Conservation (phyloP, 306 rosid genomes). For the Myrica gale region DNA sequence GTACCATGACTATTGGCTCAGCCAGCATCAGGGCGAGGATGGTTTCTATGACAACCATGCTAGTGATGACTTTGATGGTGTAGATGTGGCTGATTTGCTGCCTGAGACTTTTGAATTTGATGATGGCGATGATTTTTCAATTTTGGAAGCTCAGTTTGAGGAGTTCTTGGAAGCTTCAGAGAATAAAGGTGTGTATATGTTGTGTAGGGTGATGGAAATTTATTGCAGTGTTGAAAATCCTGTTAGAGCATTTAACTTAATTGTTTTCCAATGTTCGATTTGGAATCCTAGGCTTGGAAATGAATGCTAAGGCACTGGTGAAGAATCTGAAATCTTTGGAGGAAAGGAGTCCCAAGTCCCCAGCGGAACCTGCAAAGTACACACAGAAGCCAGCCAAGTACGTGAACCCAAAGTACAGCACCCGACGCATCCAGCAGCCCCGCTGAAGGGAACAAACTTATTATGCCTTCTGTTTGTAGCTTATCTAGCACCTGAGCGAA, state of each 20-base stretch:
- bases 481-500: slow-evolving; percentile 32
- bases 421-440: slow-evolving; percentile 41
- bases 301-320: slow-evolving; percentile 24
- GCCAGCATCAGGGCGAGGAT: slow-evolving; percentile 63
- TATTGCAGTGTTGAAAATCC: not conserved
- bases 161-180: slow-evolving; percentile 57
- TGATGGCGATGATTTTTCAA: slow-evolving; percentile 48
- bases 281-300: slow-evolving; percentile 23
- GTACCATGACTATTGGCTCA: slow-evolving; percentile 84
- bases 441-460: slow-evolving; percentile 26
- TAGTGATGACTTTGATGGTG: slow-evolving; percentile 31
- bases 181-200: slow-evolving; percentile 35
- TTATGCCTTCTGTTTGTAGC: slow-evolving; percentile 9
- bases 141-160: slow-evolving; percentile 70
- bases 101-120: slow-evolving; percentile 78
- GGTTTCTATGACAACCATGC: slow-evolving; percentile 35
- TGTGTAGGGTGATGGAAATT: not conserved
- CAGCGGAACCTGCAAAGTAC: slow-evolving; percentile 28
- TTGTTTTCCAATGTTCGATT: not conserved
- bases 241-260: not conserved
- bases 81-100: slow-evolving; percentile 48
- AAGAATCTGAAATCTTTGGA: slow-evolving; percentile 34
- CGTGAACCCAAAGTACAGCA: slow-evolving; percentile 40
- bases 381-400: slow-evolving; percentile 39
- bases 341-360: slow-evolving; percentile 31